Evolutionary conservation across 768 basidiomycete genomes (phyloP).

Genomic region (Macrolepiota dolichaula): DNA sequence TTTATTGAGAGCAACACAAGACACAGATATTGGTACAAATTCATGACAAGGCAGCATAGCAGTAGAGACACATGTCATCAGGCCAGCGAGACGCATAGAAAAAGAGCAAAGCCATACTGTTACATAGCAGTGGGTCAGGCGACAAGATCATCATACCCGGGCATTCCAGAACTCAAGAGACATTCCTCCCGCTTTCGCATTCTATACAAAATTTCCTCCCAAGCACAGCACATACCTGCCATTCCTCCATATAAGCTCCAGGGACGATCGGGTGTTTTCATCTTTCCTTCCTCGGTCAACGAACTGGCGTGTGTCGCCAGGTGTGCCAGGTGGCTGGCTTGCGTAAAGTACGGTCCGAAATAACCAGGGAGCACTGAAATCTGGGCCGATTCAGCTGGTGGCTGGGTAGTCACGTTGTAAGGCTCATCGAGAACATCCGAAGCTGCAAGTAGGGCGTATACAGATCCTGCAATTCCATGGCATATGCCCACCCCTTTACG

Average conservation of each 20-base stretch:
- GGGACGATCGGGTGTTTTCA: constrained; percentile 46
- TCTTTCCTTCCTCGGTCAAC: constrained; percentile 33
- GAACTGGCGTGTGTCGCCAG: constrained; percentile 33
- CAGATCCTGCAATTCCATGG: constrained; percentile 54
- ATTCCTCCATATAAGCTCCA: constrained; percentile 58
- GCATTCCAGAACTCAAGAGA: constrained; percentile 29
- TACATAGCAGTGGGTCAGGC: neutral
- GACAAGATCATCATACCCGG: constrained; percentile 37
- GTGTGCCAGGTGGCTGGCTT: constrained; percentile 47
- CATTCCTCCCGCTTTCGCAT: constrained; percentile 18
- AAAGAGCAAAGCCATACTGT: neutral
- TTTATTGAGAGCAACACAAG: neutral
- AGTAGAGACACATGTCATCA: no score
- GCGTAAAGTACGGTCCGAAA: constrained; percentile 26
- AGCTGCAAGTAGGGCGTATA: constrained; percentile 48
- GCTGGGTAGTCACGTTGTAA: neutral
- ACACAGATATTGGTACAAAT: neutral
- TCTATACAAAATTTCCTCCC: constrained; percentile 39
- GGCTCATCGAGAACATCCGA: constrained; percentile 39
- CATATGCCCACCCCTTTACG: constrained; percentile 60
- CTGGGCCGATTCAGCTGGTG: constrained; percentile 1
- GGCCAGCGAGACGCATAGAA: no score
- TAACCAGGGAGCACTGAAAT: neutral
- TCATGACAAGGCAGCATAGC: neutral
- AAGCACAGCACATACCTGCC: constrained; percentile 58